Conservation (phyloP, 768 basidiomycete genomes). For the Collybia sordida region DNA sequence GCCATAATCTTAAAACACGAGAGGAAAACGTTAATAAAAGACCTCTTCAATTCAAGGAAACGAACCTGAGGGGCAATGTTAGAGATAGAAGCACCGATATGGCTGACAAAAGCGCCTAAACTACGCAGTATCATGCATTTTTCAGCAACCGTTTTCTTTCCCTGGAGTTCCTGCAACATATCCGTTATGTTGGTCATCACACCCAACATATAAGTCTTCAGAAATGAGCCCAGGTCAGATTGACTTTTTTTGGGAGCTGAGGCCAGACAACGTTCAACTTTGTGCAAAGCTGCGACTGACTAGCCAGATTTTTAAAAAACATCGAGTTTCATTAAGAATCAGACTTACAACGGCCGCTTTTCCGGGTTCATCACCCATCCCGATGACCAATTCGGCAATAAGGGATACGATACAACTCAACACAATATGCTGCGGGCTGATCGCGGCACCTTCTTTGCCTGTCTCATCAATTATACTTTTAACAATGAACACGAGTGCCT, state of each 20-base stretch:
- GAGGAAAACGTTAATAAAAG: slow-evolving; percentile 1
- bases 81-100: slow-evolving; percentile 69
- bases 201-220: slow-evolving; percentile 80
- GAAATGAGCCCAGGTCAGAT: slow-evolving; percentile 52
- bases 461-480: slow-evolving; percentile 53
- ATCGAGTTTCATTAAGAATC: neutral
- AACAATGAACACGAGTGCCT: slow-evolving; percentile 62
- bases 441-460: slow-evolving; percentile 22
- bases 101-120: slow-evolving; percentile 67
- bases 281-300: slow-evolving; percentile 37
- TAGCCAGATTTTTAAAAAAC: slow-evolving; percentile 10
- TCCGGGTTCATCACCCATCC: slow-evolving; percentile 68
- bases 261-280: slow-evolving; percentile 45
- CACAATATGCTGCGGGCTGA: slow-evolving; percentile 53
- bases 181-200: slow-evolving; percentile 85
- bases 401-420: slow-evolving; percentile 68
- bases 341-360: slow-evolving; percentile 42
- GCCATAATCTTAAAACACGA: slow-evolving; percentile 78
- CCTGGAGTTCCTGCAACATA: slow-evolving; percentile 79
- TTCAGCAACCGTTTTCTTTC: slow-evolving; percentile 63
- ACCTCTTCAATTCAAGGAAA: neutral
- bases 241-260: slow-evolving; percentile 18
- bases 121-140: slow-evolving; percentile 83
- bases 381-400: slow-evolving; percentile 73
- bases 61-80: slow-evolving; percentile 86